These are phyloP conservation scores for Trypanosoma cruzi DNA, from an alignment of 208 protist genomes.

Conservation along the genomic window DNA sequence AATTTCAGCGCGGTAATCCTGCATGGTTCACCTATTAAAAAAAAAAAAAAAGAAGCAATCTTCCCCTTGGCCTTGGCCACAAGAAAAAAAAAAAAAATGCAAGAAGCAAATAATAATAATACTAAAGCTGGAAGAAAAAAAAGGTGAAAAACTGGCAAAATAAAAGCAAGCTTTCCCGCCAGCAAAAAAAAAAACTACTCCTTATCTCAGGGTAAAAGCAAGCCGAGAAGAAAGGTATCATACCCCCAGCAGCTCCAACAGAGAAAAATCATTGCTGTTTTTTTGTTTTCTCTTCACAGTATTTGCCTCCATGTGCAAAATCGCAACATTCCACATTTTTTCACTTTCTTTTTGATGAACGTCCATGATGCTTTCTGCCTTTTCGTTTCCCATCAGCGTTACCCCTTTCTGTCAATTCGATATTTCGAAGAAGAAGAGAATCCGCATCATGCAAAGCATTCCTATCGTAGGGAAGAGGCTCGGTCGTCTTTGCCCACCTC, in stretches of 20 bases:
- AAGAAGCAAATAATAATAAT: constrained; percentile 11
- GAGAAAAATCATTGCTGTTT: not conserved
- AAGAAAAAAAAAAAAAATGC: not conserved
- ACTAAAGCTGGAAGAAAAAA: too few species aligned
- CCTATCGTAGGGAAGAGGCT: constrained; percentile 35
- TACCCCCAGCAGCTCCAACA: too few species aligned
- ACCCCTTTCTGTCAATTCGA: constrained; percentile 35
- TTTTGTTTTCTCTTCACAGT: too few species aligned
- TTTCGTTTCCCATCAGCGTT: constrained; percentile 22
- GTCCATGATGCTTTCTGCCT: constrained; percentile 19
- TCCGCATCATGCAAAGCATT: constrained; percentile 45
- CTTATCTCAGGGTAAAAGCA: too few species aligned
- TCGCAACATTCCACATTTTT: constrained; percentile 7
- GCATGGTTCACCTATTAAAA: constrained; percentile 31
- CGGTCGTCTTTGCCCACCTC: constrained; percentile 35
- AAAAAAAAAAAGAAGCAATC: not conserved
- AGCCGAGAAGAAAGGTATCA: too few species aligned
- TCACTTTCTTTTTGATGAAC: constrained; percentile 7
- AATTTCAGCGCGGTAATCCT: constrained; percentile 60
- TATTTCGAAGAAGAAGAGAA: constrained; percentile 44
- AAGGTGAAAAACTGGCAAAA: too few species aligned
- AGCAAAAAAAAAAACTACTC: too few species aligned
- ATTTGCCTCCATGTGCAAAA: not conserved
- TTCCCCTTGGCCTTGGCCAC: too few species aligned
- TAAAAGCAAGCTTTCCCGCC: too few species aligned